Evolutionary conservation across 371 early-diverging fungal species (phyloP), one percentile per base, ranked within the genome.

Genomic region (Syncephalastrum monosporum): DNA sequence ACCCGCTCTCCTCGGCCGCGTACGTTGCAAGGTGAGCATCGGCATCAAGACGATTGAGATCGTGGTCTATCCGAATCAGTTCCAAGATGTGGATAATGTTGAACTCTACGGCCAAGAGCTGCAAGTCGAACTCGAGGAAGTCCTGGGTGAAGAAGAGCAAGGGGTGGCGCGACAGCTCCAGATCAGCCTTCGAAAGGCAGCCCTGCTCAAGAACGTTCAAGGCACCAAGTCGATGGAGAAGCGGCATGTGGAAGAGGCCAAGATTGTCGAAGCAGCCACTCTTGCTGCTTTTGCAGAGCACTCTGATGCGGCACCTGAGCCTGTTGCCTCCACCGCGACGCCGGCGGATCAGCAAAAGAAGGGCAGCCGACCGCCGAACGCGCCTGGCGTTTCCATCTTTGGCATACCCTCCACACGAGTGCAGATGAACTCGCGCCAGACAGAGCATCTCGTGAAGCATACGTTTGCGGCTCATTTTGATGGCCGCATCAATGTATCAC

Each of bases 71-170:
- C 84, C 88, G 4, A 83, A 82, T 50, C 84, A 86, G 52, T 90
- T 91, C 61, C 78, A 85, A 53, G 90, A 91, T 58, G 67, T 81
- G 0, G 91, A 90, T 59, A 90, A 85, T 63, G 88, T 87, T 0
- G 83, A 86, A 55, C 50, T 75, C n/a, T 55, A 57, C 52, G 73
- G 70, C 14, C 51, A 64, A 17, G 60, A 73, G 21, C 55, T 77
- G n/a, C 64, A 57, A 5, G 56, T 64, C 2, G 23, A 70, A 42
- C 17, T 57, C 1, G 65, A 68, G 5, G 54, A 55, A 15, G 55
- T 27, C 7, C 23, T 38, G 29, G 60, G 56, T 42, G 64, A 64
- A 14, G 61, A 51, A 4, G 43, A 44, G 2, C 52, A 55, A 25
- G 51, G 19, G 15, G 45, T 55, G 23, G 29, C 52, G 2, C 69